Evolutionary conservation across 2,329 filamentous ascomycete genomes (phyloP).

Genomic region (Colletotrichum neosansevieriae): DNA sequence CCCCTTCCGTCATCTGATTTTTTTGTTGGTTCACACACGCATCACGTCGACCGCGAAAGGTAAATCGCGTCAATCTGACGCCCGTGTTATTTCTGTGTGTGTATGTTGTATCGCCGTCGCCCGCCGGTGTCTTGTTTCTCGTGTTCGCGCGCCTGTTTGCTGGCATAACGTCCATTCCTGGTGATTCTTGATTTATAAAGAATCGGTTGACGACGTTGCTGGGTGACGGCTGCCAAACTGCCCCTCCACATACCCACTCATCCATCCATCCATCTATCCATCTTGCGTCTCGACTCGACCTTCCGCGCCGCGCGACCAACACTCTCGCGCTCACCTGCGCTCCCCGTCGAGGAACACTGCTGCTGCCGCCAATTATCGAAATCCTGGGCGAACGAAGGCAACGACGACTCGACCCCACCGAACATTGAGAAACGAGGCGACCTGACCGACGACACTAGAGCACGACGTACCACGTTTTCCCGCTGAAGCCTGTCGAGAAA

Average conservation of each 20-base stretch:
- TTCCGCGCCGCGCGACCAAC: neutral
- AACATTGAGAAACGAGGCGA: neutral
- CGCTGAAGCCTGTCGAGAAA: slow-evolving; percentile 32
- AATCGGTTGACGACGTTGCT: slow-evolving; percentile 25
- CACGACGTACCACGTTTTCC: slow-evolving; percentile 1
- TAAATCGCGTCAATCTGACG: slow-evolving; percentile 2
- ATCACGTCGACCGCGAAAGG: slow-evolving; percentile 6
- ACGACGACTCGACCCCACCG: too few relatives aligned
- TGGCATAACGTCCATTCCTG: slow-evolving; percentile 27
- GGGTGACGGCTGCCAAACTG: slow-evolving; percentile 29
- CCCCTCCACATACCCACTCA: too few relatives aligned
- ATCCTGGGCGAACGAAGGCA: slow-evolving; percentile 23
- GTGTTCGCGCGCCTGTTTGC: slow-evolving; percentile 5
- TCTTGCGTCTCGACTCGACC: neutral
- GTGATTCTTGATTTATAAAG: slow-evolving; percentile 35
- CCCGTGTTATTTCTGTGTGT: neutral
- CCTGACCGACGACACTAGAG: too few relatives aligned
- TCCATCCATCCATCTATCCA: too few relatives aligned
- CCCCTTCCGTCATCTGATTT: slow-evolving; percentile 32
- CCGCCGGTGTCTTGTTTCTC: neutral
- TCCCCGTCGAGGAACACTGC: neutral
- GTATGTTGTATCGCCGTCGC: neutral
- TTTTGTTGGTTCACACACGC: neutral
- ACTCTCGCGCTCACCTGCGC: neutral
- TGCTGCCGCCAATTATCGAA: neutral